Conservation (phyloP, 2,329 filamentous ascomycete genomes). For the Penicillium concentricum region DNA sequence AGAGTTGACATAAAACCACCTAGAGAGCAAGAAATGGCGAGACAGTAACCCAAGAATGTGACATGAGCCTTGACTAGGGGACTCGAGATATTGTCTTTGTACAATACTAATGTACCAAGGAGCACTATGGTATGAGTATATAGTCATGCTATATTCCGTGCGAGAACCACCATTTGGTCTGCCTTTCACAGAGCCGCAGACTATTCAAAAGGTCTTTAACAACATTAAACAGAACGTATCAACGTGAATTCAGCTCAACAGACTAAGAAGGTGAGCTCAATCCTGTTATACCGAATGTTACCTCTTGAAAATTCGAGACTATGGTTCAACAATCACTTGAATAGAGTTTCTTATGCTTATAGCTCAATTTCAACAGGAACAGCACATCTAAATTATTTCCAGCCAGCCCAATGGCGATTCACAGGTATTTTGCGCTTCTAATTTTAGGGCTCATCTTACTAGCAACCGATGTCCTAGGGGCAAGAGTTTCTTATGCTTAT, state of each 20-base stretch:
- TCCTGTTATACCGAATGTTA: too few relatives aligned
- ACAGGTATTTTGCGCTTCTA: background rate
- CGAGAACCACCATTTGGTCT: background rate
- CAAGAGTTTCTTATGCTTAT: background rate
- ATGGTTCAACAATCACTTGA: background rate
- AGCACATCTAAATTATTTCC: background rate
- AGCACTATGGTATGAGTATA: background rate
- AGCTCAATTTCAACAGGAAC: background rate
- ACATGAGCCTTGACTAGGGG: background rate
- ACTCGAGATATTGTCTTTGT: too few relatives aligned
- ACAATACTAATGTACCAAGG: background rate
- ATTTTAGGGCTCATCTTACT: background rate
- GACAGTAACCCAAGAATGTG: background rate
- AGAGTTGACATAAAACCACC: background rate
- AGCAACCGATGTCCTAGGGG: too few relatives aligned
- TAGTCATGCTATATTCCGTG: background rate
- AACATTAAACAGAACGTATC: background rate
- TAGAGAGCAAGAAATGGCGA: background rate
- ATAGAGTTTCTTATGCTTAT: background rate
- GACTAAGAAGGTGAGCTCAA: background rate
- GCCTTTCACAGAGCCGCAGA: background rate
- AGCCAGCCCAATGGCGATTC: background rate
- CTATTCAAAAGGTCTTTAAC: too few relatives aligned
- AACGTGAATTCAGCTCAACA: background rate
- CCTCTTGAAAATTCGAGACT: background rate